Conservation (phyloP, 2,329 filamentous ascomycete genomes). For the Thelonectria blattea region DNA sequence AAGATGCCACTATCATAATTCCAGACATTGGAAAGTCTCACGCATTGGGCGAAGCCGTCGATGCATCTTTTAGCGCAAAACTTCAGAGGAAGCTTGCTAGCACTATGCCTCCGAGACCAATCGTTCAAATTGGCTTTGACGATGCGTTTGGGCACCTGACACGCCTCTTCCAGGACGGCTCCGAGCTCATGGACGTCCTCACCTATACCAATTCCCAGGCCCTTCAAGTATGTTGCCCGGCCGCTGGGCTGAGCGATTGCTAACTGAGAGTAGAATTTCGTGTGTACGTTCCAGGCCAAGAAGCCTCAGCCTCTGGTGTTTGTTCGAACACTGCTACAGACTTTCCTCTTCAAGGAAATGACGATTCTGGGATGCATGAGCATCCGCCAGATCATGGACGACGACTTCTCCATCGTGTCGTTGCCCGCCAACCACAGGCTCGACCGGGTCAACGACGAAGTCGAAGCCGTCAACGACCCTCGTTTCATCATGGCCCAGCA, state of each 20-base stretch:
- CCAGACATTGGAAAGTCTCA: conserved; percentile 65
- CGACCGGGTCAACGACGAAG: conserved; percentile 74
- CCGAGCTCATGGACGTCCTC: conserved; percentile 71
- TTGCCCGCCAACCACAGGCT: conserved; percentile 75
- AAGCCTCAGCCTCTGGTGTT: conserved; percentile 85
- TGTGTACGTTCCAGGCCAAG: conserved; percentile 76
- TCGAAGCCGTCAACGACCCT: conserved; percentile 76
- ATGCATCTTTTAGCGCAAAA: conserved; percentile 86
- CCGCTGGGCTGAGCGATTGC: background rate
- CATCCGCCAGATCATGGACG: conserved; percentile 77
- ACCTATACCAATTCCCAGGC: conserved; percentile 72
- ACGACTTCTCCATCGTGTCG: conserved; percentile 79
- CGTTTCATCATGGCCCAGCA: conserved; percentile 74
- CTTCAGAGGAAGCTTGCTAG: conserved; percentile 91
- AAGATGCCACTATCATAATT: conserved; percentile 57
- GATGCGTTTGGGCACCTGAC: conserved; percentile 74
- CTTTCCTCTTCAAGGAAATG: conserved; percentile 75
- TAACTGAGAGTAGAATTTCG: conserved; percentile 63
- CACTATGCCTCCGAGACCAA: conserved; percentile 89
- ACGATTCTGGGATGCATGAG: conserved; percentile 71
- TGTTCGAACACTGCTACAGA: conserved; percentile 79
- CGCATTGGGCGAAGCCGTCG: conserved; percentile 66
- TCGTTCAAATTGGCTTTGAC: conserved; percentile 77
- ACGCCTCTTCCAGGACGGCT: conserved; percentile 73
- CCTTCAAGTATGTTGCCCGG: conserved; percentile 62